A percentile compares a stretch with the other conserved stretches of the same genome.
These are phyloP conservation scores for Oldenlandia corymbosa DNA, from an alignment of 257 asterid species.

Conservation along the genomic window DNA sequence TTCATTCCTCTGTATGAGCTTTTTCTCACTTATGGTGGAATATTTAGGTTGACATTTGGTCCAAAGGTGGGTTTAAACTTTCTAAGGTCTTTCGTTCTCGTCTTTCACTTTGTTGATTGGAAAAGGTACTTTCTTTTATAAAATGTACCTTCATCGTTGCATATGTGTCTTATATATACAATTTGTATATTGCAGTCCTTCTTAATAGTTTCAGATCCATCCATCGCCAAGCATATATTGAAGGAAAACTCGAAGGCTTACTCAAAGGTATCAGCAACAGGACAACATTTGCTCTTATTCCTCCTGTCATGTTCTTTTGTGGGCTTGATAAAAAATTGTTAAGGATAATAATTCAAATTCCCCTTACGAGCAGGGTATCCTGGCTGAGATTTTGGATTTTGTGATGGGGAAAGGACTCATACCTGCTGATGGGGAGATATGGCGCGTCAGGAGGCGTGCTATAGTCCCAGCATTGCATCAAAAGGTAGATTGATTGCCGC, in stretches of 20 bases:
- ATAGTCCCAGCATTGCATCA: conserved; percentile 94
- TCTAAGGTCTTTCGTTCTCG: conserved; percentile 3
- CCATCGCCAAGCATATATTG: conserved; percentile 77
- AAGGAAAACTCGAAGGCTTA: conserved; percentile 79
- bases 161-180: conserved; percentile 17
- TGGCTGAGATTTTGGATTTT: conserved; percentile 90
- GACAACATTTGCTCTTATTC: background rate
- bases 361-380: conserved; percentile 59
- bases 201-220: conserved; percentile 86
- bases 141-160: background rate
- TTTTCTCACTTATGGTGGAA: conserved; percentile 77
- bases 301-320: conserved; percentile 3
- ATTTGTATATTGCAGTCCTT: conserved; percentile 66
- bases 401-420: conserved; percentile 99
- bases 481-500: conserved; percentile 45
- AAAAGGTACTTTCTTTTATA: background rate
- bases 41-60: conserved; percentile 84
- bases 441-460: conserved; percentile 91
- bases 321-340: background rate
- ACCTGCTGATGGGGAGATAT: conserved; percentile 96
- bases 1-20: conserved; percentile 87
- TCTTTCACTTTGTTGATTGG: background rate
- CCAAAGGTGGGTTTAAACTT: conserved; percentile 62
- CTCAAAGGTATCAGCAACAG: conserved; percentile 60
- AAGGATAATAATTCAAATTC: background rate